Base-by-base conservation (phyloP, 1,139 yeast species). In the Suhomyces choctaworum region DNA sequence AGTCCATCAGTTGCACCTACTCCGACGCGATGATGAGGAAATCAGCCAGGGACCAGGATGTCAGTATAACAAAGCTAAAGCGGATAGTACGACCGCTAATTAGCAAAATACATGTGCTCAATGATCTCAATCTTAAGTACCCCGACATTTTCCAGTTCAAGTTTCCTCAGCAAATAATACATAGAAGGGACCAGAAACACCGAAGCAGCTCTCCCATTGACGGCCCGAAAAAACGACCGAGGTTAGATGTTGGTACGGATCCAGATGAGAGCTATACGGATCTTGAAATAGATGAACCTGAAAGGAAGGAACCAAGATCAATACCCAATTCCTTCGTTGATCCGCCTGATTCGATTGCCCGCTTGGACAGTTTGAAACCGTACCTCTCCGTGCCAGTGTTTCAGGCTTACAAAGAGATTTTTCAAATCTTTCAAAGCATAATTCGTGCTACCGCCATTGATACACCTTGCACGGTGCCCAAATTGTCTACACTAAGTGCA, bases 11-110 rank as follows among this genome's bases (percentile, higher is more conserved):
- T 11, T 5, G 14, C 15, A 22, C n/a, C 25, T n/a, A 14, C 24
- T 13, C 24, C 27, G 16, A 19, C 29, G 32, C 16, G 8, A 33
- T 33, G 36, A 32, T 13, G 31, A 19, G 29, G 22, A 28, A 25
- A 23, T 17, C 21, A 10, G 20, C 16, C 16, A n/a, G 29, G 11
- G 32, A 33, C 12, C 29, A 25, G 12, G 32, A 29, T 16, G 9
- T 34, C 26, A 34, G 31, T n/a, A 34, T 40, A 10, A 34, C 58
- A 5, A 55, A 60, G 39, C 64, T 67, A 48, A 65, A 64, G 44
- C 48, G 72, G 31, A 47, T 63, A 3, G 54, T 62, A 7, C 56
- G 74, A 19, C 74, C 74, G 10, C 48, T 69, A 13, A 41, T 66
- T 6, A 48, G 70, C 29, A 66, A 65, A 36, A 53, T 67, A 16